Conservation (phyloP, 2,329 filamentous ascomycete genomes). For the Sarocladiaceae sp. region DNA sequence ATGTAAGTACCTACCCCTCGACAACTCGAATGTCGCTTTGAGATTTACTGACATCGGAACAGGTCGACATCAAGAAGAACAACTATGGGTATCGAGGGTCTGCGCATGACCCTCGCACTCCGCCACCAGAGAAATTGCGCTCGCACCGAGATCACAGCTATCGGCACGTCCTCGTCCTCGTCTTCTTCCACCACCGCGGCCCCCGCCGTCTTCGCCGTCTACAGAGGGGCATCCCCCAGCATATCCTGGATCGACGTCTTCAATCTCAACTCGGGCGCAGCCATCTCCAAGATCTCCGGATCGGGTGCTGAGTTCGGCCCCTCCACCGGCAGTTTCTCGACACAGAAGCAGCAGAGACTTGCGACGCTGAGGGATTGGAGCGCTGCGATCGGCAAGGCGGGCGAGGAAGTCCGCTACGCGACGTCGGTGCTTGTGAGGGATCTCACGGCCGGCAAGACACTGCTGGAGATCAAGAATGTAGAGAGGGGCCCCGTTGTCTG, state of each 20-base stretch:
- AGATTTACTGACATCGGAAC: too few species aligned
- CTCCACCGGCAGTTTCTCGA: not conserved
- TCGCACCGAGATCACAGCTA: conserved; percentile 25
- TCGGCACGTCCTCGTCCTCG: conserved; percentile 23
- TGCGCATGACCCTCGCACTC: conserved; percentile 17
- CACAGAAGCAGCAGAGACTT: conserved; percentile 10
- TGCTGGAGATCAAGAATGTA: conserved; percentile 24
- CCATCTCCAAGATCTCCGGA: conserved; percentile 25
- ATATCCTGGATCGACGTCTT: conserved; percentile 30
- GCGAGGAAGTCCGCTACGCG: conserved; percentile 24
- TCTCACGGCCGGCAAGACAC: conserved; percentile 21
- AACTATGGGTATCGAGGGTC: not conserved
- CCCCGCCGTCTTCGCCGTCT: conserved; percentile 23
- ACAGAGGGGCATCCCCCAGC: conserved; percentile 19
- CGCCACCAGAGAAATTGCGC: conserved; percentile 22
- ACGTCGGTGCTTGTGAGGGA: conserved; percentile 26
- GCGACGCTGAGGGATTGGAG: conserved; percentile 26
- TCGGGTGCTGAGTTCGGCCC: conserved; percentile 23
- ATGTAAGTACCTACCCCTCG: too few species aligned
- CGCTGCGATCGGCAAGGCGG: conserved; percentile 21
- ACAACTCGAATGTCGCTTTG: too few species aligned
- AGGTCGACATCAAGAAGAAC: not conserved
- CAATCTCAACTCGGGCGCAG: conserved; percentile 16
- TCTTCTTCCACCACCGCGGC: conserved; percentile 14
- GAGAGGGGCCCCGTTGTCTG: conserved; percentile 23